Evolutionary conservation across 495 filamentous ascomycete species (phyloP).

Genomic region (Viridothelium virens): DNA sequence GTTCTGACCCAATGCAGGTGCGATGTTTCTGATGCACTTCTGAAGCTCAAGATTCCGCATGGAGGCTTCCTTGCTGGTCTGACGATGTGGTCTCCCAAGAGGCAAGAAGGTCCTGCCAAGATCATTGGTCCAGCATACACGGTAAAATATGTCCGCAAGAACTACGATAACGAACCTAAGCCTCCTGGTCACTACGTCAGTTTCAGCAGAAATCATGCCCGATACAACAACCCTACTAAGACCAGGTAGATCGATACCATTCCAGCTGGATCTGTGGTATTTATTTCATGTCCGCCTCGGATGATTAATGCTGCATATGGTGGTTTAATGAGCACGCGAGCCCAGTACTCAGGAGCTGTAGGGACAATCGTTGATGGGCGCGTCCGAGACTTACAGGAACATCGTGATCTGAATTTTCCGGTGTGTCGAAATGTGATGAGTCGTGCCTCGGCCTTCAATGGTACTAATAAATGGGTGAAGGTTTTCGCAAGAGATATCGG

Average conservation of each 20-base stretch:
- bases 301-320: conserved; percentile 52
- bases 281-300: conserved; percentile 47
- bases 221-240: neutral
- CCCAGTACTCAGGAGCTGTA: conserved; percentile 35
- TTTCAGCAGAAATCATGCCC: neutral
- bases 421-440: conserved; percentile 20
- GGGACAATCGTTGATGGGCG: conserved; percentile 52
- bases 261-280: conserved; percentile 45
- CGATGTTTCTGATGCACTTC: conserved; percentile 53
- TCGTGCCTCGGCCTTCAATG: neutral
- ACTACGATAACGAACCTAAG: conserved; percentile 39
- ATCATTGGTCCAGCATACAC: conserved; percentile 53
- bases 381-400: conserved; percentile 52
- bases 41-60: conserved; percentile 50
- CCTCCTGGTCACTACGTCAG: conserved; percentile 43
- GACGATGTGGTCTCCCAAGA: conserved; percentile 50
- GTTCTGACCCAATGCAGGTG: conserved; percentile 14
- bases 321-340: conserved; percentile 51
- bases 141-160: conserved; percentile 45
- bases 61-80: conserved; percentile 53
- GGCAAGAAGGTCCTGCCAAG: conserved; percentile 45
- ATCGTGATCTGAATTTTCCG: conserved; percentile 45
- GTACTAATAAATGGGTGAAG: neutral
- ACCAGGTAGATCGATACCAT: conserved; percentile 46
- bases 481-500: conserved; percentile 48